Base-by-base conservation (phyloP, 345 rosid species). In the Erysimum cheiranthoides region DNA sequence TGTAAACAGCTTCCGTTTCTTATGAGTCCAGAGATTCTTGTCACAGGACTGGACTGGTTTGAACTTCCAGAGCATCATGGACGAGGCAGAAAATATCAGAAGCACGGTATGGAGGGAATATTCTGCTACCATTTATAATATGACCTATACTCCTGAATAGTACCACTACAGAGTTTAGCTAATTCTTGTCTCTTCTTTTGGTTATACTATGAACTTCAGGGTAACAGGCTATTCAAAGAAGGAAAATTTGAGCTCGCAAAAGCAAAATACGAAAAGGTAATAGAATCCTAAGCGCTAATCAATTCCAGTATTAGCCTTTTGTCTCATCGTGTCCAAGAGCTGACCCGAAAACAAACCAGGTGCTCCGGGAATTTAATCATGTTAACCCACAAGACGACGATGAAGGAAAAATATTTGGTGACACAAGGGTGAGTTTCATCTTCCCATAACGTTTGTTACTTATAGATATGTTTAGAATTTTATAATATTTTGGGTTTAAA, bases 1-100 rank as follows among this genome's bases (percentile, higher is more conserved):
- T 52, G 13, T 68, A 43, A 43, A 27, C 13, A 17, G 35, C 42
- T 59, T 42, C 65, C 52, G 4, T 73, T 67, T 67, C 46, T 66
- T 21, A 66, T 4, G n/a, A 28, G 21, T 60, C 36, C 1, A 7
- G 61, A 49, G 57, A 40, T 68, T 57, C 58, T 51, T 73, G 47
- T 73, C 76, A 66, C 93, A 92, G 99, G 99, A 95, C 63, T 95
- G 99, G 99, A 95, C 96, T 68, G 98, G 98, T 57, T 70, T 95
- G 87, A 84, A 86, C 86, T 95, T 95, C 73, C 82, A 85, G 79
- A 86, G 82, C 78, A 89, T 95, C 84, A 92, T 95, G 98, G 87
- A 85, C 49, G 99, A 95, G 46, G 97, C 99, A 57, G 96, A 89
- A 70, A 87, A 80, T 71, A 95, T 90, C 66, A 86, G 98, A 82